These are phyloP conservation scores for Metschnikowia cerradonensis DNA, from an alignment of 805 yeast species.

Conservation along the genomic window DNA sequence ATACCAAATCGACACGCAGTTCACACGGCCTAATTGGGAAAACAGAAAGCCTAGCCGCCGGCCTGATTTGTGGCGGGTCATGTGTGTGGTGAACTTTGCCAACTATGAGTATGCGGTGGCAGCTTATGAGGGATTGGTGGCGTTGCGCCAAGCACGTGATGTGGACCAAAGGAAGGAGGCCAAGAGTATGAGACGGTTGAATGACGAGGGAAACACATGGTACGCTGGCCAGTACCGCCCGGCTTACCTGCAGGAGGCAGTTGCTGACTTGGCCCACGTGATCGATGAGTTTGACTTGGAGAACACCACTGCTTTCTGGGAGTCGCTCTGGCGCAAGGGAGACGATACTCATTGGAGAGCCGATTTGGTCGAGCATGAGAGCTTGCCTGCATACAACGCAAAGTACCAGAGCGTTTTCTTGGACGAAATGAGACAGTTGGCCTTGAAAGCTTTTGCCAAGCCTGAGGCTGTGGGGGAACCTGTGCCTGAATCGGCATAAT, in stretches of 20 bases:
- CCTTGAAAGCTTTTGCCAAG: conserved; percentile 31
- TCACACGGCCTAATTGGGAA: conserved; percentile 83
- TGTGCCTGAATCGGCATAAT: background rate
- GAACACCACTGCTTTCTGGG: conserved; percentile 68
- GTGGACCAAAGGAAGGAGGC: conserved; percentile 52
- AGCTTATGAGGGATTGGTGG: conserved; percentile 70
- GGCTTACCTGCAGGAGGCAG: conserved; percentile 84
- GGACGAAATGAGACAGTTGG: conserved; percentile 50
- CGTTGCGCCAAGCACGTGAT: conserved; percentile 72
- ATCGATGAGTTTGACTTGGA: conserved; percentile 57
- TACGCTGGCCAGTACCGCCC: conserved; percentile 86
- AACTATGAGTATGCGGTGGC: conserved; percentile 61
- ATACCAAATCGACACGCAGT: conserved; percentile 64
- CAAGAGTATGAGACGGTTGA: conserved; percentile 62
- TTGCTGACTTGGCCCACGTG: conserved; percentile 72
- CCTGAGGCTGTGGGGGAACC: conserved; percentile 12
- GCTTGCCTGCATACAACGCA: conserved; percentile 53
- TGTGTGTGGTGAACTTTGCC: conserved; percentile 75
- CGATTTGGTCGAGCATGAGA: conserved; percentile 56
- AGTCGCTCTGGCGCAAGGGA: conserved; percentile 83
- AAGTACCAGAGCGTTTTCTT: conserved; percentile 66
- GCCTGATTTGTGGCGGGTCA: conserved; percentile 83
- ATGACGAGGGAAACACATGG: conserved; percentile 80
- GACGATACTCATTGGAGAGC: conserved; percentile 67
- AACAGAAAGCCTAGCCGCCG: conserved; percentile 76